Conservation (phyloP, 169 alveolate genomes). For the Plasmodium vinckei region DNA sequence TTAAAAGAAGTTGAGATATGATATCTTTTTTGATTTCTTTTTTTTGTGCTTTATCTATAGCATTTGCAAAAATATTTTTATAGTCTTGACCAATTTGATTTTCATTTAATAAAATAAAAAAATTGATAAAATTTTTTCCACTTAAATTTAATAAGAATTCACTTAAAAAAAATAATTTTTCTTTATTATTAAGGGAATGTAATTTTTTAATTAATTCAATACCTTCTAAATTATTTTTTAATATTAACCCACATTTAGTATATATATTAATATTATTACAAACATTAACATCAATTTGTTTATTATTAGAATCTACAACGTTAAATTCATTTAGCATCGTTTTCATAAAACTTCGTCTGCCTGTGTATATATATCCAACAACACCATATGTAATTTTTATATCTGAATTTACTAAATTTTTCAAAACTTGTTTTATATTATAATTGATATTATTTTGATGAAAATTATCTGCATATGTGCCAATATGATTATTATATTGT, state of each 20-base stretch:
- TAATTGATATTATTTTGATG: background rate
- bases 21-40: slow-evolving; percentile 21
- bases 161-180: slow-evolving; percentile 17
- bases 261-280: slow-evolving; percentile 29
- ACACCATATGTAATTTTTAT: slow-evolving; percentile 49
- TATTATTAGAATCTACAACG: background rate
- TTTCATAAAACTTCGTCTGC: slow-evolving; percentile 37
- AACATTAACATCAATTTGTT: slow-evolving; percentile 12
- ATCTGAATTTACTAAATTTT: slow-evolving; percentile 6
- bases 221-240: slow-evolving; percentile 37
- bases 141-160: slow-evolving; percentile 27
- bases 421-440: slow-evolving; percentile 5
- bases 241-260: slow-evolving; percentile 44
- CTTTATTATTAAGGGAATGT: slow-evolving; percentile 26
- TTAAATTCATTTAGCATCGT: slow-evolving; percentile 18
- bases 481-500: background rate
- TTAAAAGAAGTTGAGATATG: slow-evolving; percentile 13
- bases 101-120: slow-evolving; percentile 6
- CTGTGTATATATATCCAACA: slow-evolving; percentile 70
- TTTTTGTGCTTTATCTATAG: slow-evolving; percentile 21
- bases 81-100: slow-evolving; percentile 5
- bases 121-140: slow-evolving; percentile 27
- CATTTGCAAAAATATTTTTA: background rate
- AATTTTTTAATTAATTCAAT: slow-evolving; percentile 48
- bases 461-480: background rate